A percentile compares a stretch with the other conserved stretches of the same genome.
Evolutionary conservation across 2,329 filamentous ascomycete species (phyloP).

Genomic region (Pseudogymnoascus sp.): DNA sequence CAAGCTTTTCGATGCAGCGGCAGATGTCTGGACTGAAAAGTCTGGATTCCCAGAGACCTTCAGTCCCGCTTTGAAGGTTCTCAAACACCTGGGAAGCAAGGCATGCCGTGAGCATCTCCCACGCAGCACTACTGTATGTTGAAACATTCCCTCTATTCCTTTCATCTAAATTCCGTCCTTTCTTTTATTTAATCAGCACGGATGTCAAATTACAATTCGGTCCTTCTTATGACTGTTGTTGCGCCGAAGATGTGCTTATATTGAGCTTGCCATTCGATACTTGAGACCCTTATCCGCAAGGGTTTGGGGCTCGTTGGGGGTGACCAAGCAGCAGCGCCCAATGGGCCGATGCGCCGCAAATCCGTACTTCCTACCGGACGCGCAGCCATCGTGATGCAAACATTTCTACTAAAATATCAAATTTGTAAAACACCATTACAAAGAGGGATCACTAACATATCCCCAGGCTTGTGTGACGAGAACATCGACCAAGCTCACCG

Average conservation of each 20-base stretch:
- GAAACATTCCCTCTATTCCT: not conserved
- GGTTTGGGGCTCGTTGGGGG: slow-evolving; percentile 9
- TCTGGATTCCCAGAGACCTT: slow-evolving; percentile 75
- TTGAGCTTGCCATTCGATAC: slow-evolving; percentile 32
- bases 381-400: slow-evolving; percentile 8
- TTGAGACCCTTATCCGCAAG: slow-evolving; percentile 8
- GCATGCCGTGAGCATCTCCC: slow-evolving; percentile 44
- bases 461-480: slow-evolving; percentile 20
- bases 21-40: slow-evolving; percentile 66
- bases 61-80: slow-evolving; percentile 48
- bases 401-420: slow-evolving; percentile 26
- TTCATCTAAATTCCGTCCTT: not conserved
- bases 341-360: not conserved
- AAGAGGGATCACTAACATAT: slow-evolving; percentile 15
- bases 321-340: slow-evolving; percentile 9
- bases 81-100: slow-evolving; percentile 54
- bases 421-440: slow-evolving; percentile 31
- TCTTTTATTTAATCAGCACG: slow-evolving; percentile 55
- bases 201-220: slow-evolving; percentile 99
- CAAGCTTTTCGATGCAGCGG: slow-evolving; percentile 57
- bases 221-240: slow-evolving; percentile 76
- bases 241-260: slow-evolving; percentile 99
- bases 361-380: not conserved
- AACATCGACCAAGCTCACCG: slow-evolving; percentile 36
- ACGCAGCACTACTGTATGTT: slow-evolving; percentile 20